phyloP scores from a whole-genome alignment of 2,329 filamentous ascomycete species.

The Cercospora citrullina region DNA sequence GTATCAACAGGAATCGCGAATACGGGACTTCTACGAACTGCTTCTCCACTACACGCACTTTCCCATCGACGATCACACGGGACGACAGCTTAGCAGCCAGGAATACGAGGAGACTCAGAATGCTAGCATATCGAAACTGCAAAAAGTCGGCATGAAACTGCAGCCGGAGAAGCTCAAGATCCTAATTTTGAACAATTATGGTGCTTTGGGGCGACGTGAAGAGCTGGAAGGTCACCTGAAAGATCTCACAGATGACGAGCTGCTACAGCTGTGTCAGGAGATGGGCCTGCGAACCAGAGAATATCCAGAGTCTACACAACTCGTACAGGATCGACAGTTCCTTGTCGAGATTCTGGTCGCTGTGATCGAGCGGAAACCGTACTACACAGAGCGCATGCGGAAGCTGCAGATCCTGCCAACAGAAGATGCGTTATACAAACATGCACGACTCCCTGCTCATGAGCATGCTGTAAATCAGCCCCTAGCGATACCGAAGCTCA shows the following conservation, averaged over 20 bases:
- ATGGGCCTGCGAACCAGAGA: conserved; percentile 73
- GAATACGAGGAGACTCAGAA: conserved; percentile 82
- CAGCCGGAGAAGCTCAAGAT: conserved; percentile 92
- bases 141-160: conserved; percentile 73
- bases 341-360: conserved; percentile 72
- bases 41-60: conserved; percentile 86
- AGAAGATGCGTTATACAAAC: conserved; percentile 77
- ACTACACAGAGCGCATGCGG: conserved; percentile 77
- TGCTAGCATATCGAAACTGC: conserved; percentile 71
- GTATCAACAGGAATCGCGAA: conserved; percentile 71
- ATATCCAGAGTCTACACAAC: conserved; percentile 70
- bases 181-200: conserved; percentile 87
- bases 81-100: conserved; percentile 68
- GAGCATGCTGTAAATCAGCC: conserved; percentile 83
- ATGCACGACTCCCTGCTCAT: conserved; percentile 75
- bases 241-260: conserved; percentile 70
- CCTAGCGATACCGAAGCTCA: conserved; percentile 88
- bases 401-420: conserved; percentile 78
- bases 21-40: conserved; percentile 79
- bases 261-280: conserved; percentile 65
- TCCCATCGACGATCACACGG: conserved; percentile 86
- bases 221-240: conserved; percentile 78
- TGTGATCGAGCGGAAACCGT: conserved; percentile 72
- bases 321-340: conserved; percentile 65
- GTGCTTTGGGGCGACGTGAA: conserved; percentile 74